Percentiles rank a stretch among this genome's conserved stretches.
These are phyloP conservation scores for Wickerhamomyces ciferrii DNA, from an alignment of 805 yeast species.

Conservation along the genomic window DNA sequence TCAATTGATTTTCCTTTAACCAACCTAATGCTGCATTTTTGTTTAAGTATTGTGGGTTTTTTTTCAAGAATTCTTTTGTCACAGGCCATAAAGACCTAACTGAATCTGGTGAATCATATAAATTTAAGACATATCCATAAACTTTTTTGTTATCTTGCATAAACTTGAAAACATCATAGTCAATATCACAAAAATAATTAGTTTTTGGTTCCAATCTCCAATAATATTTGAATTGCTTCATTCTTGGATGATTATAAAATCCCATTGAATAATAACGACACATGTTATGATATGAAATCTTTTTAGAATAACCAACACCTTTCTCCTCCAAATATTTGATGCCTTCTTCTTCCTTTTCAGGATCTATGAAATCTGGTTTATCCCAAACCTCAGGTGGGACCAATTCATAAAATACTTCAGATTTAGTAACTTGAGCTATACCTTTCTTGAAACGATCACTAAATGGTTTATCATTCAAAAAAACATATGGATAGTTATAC, in stretches of 20 bases:
- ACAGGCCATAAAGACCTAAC: constrained; percentile 63
- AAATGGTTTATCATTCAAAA: constrained; percentile 69
- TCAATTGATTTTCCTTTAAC: constrained; percentile 52
- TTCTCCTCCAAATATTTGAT: constrained; percentile 34
- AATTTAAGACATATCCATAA: constrained; percentile 67
- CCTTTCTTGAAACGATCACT: constrained; percentile 45
- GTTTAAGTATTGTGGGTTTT: constrained; percentile 53
- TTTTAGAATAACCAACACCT: constrained; percentile 54
- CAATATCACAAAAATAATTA: constrained; percentile 58
- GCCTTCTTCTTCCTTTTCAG: constrained; percentile 32
- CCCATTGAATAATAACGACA: constrained; percentile 70
- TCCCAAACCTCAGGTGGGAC: constrained; percentile 47
- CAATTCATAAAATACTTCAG: constrained; percentile 40
- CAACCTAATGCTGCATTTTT: constrained; percentile 58
- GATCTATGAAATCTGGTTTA: constrained; percentile 53
- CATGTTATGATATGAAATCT: constrained; percentile 73
- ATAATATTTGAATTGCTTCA: constrained; percentile 59
- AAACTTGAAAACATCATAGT: constrained; percentile 75
- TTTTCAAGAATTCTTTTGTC: constrained; percentile 52
- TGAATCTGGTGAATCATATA: constrained; percentile 67
- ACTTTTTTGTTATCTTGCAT: constrained; percentile 61
- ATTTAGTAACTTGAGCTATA: constrained; percentile 33
- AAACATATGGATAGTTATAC: constrained; percentile 77
- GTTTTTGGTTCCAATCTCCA: constrained; percentile 84
- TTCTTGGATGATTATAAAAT: constrained; percentile 59